A percentile compares a stretch with the other conserved stretches of the same genome.
Conservation (phyloP, 2,329 filamentous ascomycete genomes). For the Cryphonectria naterciae region DNA sequence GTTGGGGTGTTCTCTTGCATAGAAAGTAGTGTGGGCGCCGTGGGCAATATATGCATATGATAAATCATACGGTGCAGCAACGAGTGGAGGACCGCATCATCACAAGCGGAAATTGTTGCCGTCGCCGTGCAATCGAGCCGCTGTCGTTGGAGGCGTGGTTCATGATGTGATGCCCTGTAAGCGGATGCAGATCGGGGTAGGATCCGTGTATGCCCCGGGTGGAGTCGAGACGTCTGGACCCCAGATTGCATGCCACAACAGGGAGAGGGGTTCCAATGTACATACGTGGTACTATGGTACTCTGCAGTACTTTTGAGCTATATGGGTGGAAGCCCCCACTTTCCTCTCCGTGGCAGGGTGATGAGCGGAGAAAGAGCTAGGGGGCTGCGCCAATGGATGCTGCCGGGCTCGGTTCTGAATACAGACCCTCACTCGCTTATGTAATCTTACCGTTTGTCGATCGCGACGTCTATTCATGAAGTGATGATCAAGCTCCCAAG, state of each 20-base stretch:
- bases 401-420: no score
- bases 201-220: conserved; percentile 5
- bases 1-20: background rate
- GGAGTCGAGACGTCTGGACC: conserved; percentile 4
- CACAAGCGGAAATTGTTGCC: conserved; percentile 7
- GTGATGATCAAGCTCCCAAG: background rate
- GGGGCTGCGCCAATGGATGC: background rate
- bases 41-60: background rate
- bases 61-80: background rate
- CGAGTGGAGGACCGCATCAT: background rate
- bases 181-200: conserved; percentile 11
- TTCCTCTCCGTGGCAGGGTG: background rate
- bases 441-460: background rate
- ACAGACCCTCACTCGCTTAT: background rate
- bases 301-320: background rate
- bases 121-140: conserved; percentile 6
- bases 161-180: conserved; percentile 10
- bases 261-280: background rate
- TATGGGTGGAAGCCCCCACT: background rate
- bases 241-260: background rate
- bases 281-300: background rate
- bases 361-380: background rate
- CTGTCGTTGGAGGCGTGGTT: conserved; percentile 8
- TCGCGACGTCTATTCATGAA: background rate
- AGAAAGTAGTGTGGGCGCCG: background rate